Conservation (phyloP, 768 basidiomycete species). For the Auricularia heimuer region DNA sequence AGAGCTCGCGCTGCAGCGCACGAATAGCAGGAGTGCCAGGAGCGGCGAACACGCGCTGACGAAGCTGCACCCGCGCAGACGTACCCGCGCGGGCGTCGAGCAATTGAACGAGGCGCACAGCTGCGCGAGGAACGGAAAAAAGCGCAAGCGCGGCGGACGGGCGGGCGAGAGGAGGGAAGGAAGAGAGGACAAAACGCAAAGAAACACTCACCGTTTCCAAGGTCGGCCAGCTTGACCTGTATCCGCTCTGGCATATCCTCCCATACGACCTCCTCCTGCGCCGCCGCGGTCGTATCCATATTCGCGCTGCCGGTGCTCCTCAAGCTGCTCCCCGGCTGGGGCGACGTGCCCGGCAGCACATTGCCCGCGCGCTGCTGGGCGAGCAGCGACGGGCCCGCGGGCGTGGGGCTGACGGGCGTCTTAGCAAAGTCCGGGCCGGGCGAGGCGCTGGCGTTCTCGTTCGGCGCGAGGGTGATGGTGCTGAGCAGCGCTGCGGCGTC, state of each 20-base stretch:
- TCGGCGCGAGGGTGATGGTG: neutral
- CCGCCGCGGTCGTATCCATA: neutral
- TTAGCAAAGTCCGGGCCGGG: slow-evolving; percentile 10
- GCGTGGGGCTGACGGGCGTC: slow-evolving; percentile 17
- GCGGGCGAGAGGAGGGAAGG: too few relatives aligned
- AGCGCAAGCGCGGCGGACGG: too few relatives aligned
- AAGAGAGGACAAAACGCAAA: neutral
- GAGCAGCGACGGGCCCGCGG: slow-evolving; percentile 55
- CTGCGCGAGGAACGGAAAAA: too few relatives aligned
- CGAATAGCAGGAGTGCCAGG: too few relatives aligned
- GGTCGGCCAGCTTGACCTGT: slow-evolving; percentile 97
- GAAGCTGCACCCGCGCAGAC: too few relatives aligned
- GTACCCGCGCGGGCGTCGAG: too few relatives aligned
- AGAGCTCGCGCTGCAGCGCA: too few relatives aligned
- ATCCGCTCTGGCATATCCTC: slow-evolving; percentile 46
- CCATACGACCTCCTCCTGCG: slow-evolving; percentile 14
- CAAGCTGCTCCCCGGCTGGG: neutral
- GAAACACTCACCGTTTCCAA: slow-evolving; percentile 72
- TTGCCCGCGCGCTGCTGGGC: slow-evolving; percentile 49
- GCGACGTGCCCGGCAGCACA: neutral
- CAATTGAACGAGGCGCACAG: too few relatives aligned
- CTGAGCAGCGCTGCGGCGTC: neutral
- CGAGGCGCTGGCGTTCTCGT: neutral
- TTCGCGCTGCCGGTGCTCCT: neutral
- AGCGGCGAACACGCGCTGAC: too few relatives aligned